Evolutionary conservation across 1,139 yeast species (phyloP), one percentile per base, ranked within the genome.

Genomic region (Taphrina communis): DNA sequence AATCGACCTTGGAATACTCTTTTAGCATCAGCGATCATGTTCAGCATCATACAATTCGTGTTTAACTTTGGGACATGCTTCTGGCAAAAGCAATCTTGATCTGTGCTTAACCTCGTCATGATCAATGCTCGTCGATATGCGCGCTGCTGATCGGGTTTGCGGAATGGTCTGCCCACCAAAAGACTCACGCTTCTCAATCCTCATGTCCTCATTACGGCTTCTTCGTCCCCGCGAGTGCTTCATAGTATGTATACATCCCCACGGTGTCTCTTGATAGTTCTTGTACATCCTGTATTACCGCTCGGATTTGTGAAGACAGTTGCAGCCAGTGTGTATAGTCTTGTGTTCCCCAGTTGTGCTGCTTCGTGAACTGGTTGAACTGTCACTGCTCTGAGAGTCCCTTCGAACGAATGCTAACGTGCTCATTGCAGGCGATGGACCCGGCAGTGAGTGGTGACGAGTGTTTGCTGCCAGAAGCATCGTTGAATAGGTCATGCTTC

Each of bases 381-480:
- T 50, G 53, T 50, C 53, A 25, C 53, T 50, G 36, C 53, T 21
- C 36, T 50, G 53, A 21, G 53, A 50, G n/a, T 50, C 53, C 36
- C 53, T 21, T 21, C 53, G 19, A 11, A 25, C 21, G 53, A 50
- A 50, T 6, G 36, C 36, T 2, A 50, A 50, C 36, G 21, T n/a
- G 36, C 53, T 50, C 12, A 8, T 4, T 25, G 31, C n/a, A 50
- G 31, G 11, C n/a, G 36, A 21, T 7, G 36, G 36, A 21, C 53
- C 53, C 14, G 62, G 39, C 9, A n/a, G 21, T 9, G 60, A 38
- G 42, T 58, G 62, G 31, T 58, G 62, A 5, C 62, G 62, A 1
- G 52, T 58, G 62, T 58, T 58, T 38, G 62, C 62, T 12, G 62
- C 62, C 11, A 58, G 53, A 11, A 58, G 62, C 62, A 58, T 58